Base-by-base conservation (phyloP, 2,329 filamentous ascomycete genomes). In the Ophiostoma quercus region DNA sequence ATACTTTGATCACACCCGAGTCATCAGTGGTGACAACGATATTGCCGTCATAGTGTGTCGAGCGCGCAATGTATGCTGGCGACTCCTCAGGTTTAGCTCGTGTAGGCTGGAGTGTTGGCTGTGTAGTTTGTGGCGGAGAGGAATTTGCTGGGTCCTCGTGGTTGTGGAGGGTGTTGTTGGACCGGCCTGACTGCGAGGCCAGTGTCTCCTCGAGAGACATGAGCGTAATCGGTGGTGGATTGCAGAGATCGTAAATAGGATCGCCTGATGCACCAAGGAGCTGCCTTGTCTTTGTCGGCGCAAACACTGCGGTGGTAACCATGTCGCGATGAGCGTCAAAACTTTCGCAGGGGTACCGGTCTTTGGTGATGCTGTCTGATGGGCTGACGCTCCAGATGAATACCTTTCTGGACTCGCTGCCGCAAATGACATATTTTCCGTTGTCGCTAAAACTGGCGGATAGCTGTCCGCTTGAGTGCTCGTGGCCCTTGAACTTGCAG, bases 221-320 rank as follows among this genome's bases (percentile, higher is more conserved):
- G 22, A 98, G 83, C 7, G 88, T 94, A 19, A 98, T 88, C 0
- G 94, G 93, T 0, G 94, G 95, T 5, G 95, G 95, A 75, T 98
- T 98, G 82, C 95, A 98, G 0, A 98, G 84, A 75, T 97, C 94
- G 78, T 93, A 99, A n/a, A 99, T 87, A 1, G 95, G 94, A 77
- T 99, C 94, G 69, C 92, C 91, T 0, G 93, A 96, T 16, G 87
- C 85, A 67, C 90, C 89, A 0, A 99, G 84, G 1, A 95, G 82
- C 75, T 91, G 89, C 70, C 92, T 87, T 12, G 92, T 93, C 75
- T 87, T 88, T 0, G 87, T 86, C 0, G 95, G 94, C 0, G 94
- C 94, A 76, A 97, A 90, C 3, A 95, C 81, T 1, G 94, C 92
- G n/a, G 89, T 90, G 0, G 94, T 98, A 3, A 97, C 94, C 71